These are phyloP conservation scores for Quercus parvula DNA, from an alignment of 306 rosid genomes.

Conservation along the genomic window DNA sequence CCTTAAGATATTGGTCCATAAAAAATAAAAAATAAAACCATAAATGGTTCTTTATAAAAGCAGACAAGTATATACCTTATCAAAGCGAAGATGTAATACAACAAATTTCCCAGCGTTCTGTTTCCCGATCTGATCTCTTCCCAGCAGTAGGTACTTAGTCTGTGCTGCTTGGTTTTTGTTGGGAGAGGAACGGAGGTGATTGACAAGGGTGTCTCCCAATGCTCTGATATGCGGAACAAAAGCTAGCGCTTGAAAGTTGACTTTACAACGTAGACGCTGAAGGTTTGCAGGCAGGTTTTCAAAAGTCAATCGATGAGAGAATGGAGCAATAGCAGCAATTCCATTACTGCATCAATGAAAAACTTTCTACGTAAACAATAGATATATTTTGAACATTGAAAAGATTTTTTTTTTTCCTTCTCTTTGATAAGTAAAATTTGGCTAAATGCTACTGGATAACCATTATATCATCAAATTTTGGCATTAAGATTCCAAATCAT, in stretches of 20 bases:
- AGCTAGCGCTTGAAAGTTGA: conserved; percentile 82
- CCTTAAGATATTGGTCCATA: not conserved
- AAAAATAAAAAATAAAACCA: not conserved
- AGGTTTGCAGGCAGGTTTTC: conserved; percentile 85
- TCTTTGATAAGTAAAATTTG: not conserved
- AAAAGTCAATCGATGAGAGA: conserved; percentile 89
- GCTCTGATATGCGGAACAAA: conserved; percentile 86
- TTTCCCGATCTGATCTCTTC: conserved; percentile 11
- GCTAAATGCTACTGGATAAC: not conserved
- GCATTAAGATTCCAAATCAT: not conserved
- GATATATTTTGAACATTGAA: not conserved
- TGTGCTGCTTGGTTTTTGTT: conserved; percentile 24
- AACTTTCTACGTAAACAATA: conserved; percentile 1
- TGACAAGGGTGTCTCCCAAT: conserved; percentile 81
- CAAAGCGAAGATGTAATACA: conserved; percentile 89
- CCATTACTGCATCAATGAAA: conserved; percentile 51
- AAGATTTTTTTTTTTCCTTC: too few relatives aligned
- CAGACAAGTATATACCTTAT: conserved; percentile 55
- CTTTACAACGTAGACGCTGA: conserved; percentile 85
- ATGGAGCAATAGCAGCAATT: conserved; percentile 91
- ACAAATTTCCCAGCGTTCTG: conserved; percentile 64
- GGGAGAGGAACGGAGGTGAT: conserved; percentile 66
- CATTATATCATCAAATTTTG: not conserved
- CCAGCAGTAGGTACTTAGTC: conserved; percentile 42
- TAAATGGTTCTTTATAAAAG: not conserved